Conservation (phyloP, 371 early-diverging fungal genomes). For the Mucor saturninus region DNA sequence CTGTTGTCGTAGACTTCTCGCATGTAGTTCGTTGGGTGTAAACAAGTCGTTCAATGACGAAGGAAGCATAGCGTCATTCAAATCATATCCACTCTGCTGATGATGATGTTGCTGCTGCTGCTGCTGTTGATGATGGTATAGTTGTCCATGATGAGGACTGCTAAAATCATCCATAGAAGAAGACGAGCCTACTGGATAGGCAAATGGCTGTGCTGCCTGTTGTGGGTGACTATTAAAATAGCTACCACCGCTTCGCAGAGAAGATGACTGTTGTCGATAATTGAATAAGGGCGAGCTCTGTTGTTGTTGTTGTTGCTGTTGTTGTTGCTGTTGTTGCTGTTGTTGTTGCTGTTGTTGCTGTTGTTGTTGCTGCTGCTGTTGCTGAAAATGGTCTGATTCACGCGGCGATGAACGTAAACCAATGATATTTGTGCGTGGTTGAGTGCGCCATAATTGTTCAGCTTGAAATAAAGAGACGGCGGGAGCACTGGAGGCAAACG, state of each 20-base stretch:
- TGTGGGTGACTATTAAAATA: not conserved
- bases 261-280: not conserved
- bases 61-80: constrained; percentile 50
- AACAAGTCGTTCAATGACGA: constrained; percentile 64
- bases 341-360: too few relatives aligned
- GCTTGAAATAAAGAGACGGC: constrained; percentile 27
- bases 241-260: not conserved
- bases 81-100: constrained; percentile 21
- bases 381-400: constrained; percentile 19
- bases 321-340: not conserved
- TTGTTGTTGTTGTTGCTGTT: not conserved
- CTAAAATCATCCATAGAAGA: too few relatives aligned
- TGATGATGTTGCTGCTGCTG: constrained; percentile 7
- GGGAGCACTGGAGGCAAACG: constrained; percentile 29
- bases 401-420: constrained; percentile 31
- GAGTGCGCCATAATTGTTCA: constrained; percentile 20
- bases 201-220: too few relatives aligned
- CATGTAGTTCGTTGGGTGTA: constrained; percentile 54
- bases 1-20: constrained; percentile 39
- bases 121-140: not conserved
- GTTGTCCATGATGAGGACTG: too few relatives aligned
- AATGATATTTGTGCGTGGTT: constrained; percentile 23
- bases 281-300: too few relatives aligned
- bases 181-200: too few relatives aligned
- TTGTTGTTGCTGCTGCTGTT: not conserved